Evolutionary conservation across 345 rosid species (phyloP), one percentile per base, ranked within the genome.

Genomic region (Lumnitzera racemosa): DNA sequence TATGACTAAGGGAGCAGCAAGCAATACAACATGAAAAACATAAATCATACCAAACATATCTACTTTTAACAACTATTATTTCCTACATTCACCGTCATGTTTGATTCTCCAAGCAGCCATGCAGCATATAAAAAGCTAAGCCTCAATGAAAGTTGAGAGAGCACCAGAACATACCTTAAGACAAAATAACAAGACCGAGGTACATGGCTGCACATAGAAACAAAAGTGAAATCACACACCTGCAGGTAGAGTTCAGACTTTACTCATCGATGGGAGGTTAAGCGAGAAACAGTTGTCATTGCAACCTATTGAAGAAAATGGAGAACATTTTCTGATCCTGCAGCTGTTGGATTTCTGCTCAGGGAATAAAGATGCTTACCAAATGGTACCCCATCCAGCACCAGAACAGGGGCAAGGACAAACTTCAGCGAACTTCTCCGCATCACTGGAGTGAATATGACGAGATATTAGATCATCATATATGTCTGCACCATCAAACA

Each of bases 381-480:
- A 85, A 57, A 85, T 85, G 47, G 73, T 66, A 53, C 88, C 91
- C 91, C 91, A 82, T 24, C 91, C 78, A 61, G 64, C 77, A 14
- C 91, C 88, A 64, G 53, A 80, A 61, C 88, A 85, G 47, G 82
- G 84, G 68, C 86, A 85, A 13, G 91, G 86, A 50, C 91, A 85
- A 15, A 77, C 72, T 85, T 85, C 86, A 1, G 91, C 86, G 52
- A 85, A 85, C 66, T 85, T 83, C 74, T 85, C 91, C 5, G 91
- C 91, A 58, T 85, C 88, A 57, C 86, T 85, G 13, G 84, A 57
- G 72, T 76, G 69, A 46, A 85, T 88, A 75, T 88, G 79, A 56
- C 84, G 75, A n/a, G 91, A 85, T 83, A 85, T 83, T 62, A 85
- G 67, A 65, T 85, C 91, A 59, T 85, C 86, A 25, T 83, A 85